These are phyloP conservation scores for Ramalina peruviana DNA, from an alignment of 495 filamentous ascomycete species.

Conservation along the genomic window DNA sequence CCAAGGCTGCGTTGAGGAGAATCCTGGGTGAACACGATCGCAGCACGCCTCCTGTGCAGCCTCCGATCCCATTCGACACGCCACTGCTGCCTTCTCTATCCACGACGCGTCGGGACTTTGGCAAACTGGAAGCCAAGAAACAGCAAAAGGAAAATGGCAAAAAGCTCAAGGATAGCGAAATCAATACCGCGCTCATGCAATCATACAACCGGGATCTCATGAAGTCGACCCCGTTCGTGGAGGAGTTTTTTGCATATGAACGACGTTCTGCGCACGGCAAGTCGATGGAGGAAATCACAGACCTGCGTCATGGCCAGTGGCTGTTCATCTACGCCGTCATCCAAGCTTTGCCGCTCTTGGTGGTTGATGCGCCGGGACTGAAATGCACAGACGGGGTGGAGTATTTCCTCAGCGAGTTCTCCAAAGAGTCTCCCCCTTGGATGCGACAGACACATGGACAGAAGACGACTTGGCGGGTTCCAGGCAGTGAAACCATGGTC, in stretches of 20 bases:
- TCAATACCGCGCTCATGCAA: conserved; percentile 53
- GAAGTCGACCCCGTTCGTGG: conserved; percentile 51
- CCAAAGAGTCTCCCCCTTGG: conserved; percentile 76
- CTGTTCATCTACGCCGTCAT: conserved; percentile 86
- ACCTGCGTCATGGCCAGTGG: conserved; percentile 79
- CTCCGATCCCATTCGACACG: conserved; percentile 82
- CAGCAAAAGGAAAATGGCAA: conserved; percentile 48
- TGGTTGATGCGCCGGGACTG: conserved; percentile 72
- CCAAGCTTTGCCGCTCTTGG: conserved; percentile 78
- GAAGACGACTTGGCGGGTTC: conserved; percentile 64
- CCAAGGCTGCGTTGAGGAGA: conserved; percentile 45
- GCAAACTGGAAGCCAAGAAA: conserved; percentile 51
- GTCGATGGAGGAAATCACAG: conserved; percentile 54
- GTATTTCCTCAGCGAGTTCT: conserved; percentile 91
- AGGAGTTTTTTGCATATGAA: conserved; percentile 75
- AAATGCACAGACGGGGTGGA: conserved; percentile 70
- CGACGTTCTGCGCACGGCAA: conserved; percentile 57
- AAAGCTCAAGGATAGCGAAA: conserved; percentile 67
- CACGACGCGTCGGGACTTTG: conserved; percentile 44
- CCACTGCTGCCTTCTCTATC: conserved; percentile 61
- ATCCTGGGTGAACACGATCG: conserved; percentile 78
- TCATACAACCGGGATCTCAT: conserved; percentile 65
- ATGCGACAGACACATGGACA: conserved; percentile 52
- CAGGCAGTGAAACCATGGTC: conserved; percentile 55
- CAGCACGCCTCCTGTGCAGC: conserved; percentile 73